Evolutionary conservation across 352 stramenopile genomes (phyloP), one percentile per base, ranked within the genome.

Genomic region (Lagenidium giganteum): DNA sequence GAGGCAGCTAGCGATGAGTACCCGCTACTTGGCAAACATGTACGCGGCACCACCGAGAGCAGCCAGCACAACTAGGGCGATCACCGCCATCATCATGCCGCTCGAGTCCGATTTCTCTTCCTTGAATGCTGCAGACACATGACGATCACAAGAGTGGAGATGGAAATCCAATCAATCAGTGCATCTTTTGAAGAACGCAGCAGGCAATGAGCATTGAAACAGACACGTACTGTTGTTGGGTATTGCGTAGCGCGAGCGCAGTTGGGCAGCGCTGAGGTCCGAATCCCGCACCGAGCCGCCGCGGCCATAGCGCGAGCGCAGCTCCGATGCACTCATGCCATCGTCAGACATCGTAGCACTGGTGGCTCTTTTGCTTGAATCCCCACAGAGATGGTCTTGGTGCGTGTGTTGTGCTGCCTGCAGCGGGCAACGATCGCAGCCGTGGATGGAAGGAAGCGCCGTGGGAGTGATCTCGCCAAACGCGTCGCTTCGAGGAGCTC

Each of bases 171-270:
- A n/a, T n/a, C n/a, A n/a, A n/a, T n/a, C n/a, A n/a, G n/a, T n/a
- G n/a, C n/a, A 14, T 13, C 29, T 44, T 5, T 9, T n/a, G 48
- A 13, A 17, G 25, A 39, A 13, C 18, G 4, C 5, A 34, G 35
- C 39, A 50, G 34, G 5, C 20, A 23, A 1, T 26, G 2, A 44
- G 17, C 14, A 17, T 18, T 8, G 5, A 42, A 8, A 44, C 17
- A 24, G 7, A 52, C 9, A 68, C 74, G 47, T 73, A 92, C 79
- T 92, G 66, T 92, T 92, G 35, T 60, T 61, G 14, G 78, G 60
- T 47, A 92, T 92, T 25, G 79, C 76, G 54, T 92, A 89, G 60
- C 79, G 70, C 18, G 79, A 82, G 8, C 76, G 76, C 17, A 92
- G 51, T 43, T 92, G 79, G 8, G 76, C 79, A 0, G 79, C 79